phyloP scores from a whole-genome alignment of 371 early-diverging fungal genomes.

The Amoeboaphelidium protococcarum region DNA sequence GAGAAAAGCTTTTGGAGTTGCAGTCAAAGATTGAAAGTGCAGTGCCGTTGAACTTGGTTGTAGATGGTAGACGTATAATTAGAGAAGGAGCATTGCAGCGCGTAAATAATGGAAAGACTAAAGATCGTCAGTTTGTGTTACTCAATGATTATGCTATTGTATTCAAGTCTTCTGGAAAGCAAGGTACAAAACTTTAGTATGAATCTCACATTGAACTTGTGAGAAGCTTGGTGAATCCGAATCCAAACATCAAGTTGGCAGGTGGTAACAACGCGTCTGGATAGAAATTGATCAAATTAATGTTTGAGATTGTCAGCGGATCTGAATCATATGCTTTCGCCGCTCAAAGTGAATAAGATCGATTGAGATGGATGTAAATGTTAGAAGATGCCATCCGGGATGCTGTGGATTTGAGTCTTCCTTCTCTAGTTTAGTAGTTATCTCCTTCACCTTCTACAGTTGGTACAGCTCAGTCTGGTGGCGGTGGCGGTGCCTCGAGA shows the following conservation, averaged over 20 bases:
- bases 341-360: background rate
- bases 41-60: slow-evolving; percentile 10
- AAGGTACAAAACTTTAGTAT: background rate
- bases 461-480: too few relatives aligned
- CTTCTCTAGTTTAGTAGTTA: background rate
- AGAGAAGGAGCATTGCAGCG: slow-evolving; percentile 12
- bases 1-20: slow-evolving; percentile 11
- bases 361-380: background rate
- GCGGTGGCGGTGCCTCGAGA: background rate
- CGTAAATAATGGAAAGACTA: slow-evolving; percentile 9
- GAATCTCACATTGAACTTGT: background rate
- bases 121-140: slow-evolving; percentile 14
- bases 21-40: slow-evolving; percentile 11
- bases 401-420: background rate
- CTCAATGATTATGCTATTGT: slow-evolving; percentile 15
- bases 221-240: background rate
- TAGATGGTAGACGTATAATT: slow-evolving; percentile 11
- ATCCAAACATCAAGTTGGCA: background rate
- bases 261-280: background rate
- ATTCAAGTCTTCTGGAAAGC: slow-evolving; percentile 6
- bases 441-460: background rate
- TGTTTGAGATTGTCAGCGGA: background rate
- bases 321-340: background rate
- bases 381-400: background rate
- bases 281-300: background rate